Evolutionary conservation across 768 basidiomycete species (phyloP), one percentile per base, ranked within the genome.

Genomic region (Termitomyces sp.): DNA sequence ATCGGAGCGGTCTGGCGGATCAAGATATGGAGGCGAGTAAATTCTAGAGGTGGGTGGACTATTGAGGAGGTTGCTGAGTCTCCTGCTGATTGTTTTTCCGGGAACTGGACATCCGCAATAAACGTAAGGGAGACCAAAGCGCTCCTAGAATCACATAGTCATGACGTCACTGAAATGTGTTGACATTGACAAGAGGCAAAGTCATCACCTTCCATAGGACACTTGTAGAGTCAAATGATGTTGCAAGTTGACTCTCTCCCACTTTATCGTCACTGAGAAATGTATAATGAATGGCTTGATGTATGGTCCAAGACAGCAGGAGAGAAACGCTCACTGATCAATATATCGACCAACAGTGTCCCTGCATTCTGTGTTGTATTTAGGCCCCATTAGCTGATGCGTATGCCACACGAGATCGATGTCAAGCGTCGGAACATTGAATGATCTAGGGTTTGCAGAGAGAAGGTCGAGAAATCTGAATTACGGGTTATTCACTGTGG

Each of bases 341-440:
- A 86, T 66, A 32, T 73, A 78, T 21, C 76, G 74, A 0, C 77
- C 75, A 3, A 83, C 59, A 50, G 73, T 75, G 14, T 52, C 67
- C 55, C 67, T 66, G 42, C 81, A 80, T 56, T 85, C 79, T 1
- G 58, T 47, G 5, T 66, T 62, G 62, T 89, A 89, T 37, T 72
- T 69, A 1, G 54, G 57, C 0, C 75, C 74, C 65, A 78, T 72
- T 5, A 89, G 75, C 59, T 89, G 87, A 56, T 90, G 87, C 0
- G 86, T 86, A 60, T 91, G 89, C 87, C 88, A 89, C 4, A 78
- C 82, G 19, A 91, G 73, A 60, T 90, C 89, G 37, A 90, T 87
- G 59, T 89, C 87, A n/a, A 90, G 67, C 1, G 86, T 87, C 11
- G 85, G 84, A 2, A 85, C 82, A 38, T 78, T 73, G 66, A 82